A percentile compares a stretch with the other conserved stretches of the same genome.
Evolutionary conservation across 1,284 basidiomycete genomes (phyloP).

Genomic region (Cutaneotrichosporon sp.): DNA sequence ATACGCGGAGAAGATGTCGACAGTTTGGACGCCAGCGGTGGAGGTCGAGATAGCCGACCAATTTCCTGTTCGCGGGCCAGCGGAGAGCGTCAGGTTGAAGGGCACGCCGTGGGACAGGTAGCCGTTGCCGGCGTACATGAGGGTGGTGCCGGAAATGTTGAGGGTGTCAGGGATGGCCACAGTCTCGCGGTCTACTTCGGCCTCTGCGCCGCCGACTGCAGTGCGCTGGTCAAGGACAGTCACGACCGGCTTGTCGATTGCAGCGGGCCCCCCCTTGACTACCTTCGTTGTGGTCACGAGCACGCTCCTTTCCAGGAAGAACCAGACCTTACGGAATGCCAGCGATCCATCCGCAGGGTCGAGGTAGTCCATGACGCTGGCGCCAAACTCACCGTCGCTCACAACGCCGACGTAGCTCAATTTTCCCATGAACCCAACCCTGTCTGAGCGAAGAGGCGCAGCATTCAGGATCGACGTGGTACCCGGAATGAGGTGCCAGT

Average conservation of each 20-base stretch:
- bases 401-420: conserved; percentile 65
- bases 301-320: conserved; percentile 65
- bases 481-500: conserved; percentile 70
- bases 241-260: conserved; percentile 56
- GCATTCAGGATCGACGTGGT: conserved; percentile 63
- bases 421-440: conserved; percentile 55
- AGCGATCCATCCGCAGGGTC: conserved; percentile 61
- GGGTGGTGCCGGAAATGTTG: conserved; percentile 24
- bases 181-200: conserved; percentile 53
- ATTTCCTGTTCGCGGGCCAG: conserved; percentile 59
- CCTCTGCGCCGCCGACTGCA: conserved; percentile 49
- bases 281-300: conserved; percentile 63
- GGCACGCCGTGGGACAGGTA: conserved; percentile 34
- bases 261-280: conserved; percentile 24
- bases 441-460: conserved; percentile 56
- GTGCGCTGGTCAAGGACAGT: conserved; percentile 64
- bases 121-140: conserved; percentile 38
- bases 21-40: conserved; percentile 57
- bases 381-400: conserved; percentile 60
- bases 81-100: conserved; percentile 54
- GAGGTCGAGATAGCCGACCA: conserved; percentile 68
- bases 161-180: background rate
- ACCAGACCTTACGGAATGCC: conserved; percentile 67
- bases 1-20: conserved; percentile 65
- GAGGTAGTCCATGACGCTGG: conserved; percentile 58